These are phyloP conservation scores for Physcomitrellopsis africana DNA, from an alignment of 225 moss, liverwort and hornwort species.

Conservation along the genomic window DNA sequence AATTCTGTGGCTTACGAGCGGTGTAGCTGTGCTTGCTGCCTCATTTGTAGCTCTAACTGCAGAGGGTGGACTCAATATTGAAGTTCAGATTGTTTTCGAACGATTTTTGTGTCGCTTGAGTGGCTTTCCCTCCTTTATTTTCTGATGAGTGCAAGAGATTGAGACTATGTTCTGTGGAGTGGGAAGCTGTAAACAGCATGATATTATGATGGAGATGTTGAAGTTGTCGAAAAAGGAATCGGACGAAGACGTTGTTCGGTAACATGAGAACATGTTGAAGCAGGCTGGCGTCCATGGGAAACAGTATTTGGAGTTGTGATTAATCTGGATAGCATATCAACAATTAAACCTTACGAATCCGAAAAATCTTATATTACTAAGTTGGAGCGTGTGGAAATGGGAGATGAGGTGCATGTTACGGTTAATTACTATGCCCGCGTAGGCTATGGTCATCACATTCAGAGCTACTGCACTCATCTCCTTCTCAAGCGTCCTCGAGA, in stretches of 20 bases:
- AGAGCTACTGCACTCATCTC: conserved; percentile 60
- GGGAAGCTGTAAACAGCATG: not conserved
- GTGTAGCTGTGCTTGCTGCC: not conserved
- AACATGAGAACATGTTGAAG: not conserved
- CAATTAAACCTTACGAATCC: not conserved
- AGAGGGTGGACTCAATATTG: not conserved
- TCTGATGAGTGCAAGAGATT: not conserved
- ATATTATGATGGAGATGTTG: not conserved
- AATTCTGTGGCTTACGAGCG: no score
- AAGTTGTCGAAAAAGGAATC: conserved; percentile 3
- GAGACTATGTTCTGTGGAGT: not conserved
- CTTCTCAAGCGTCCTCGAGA: conserved; percentile 66
- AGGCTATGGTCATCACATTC: conserved; percentile 83
- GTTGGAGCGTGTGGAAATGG: conserved; percentile 40
- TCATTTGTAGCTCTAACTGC: not conserved
- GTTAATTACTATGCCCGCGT: conserved; percentile 72
- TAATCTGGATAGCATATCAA: not conserved
- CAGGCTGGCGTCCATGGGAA: not conserved
- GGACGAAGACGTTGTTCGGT: not conserved
- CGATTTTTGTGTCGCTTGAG: not conserved
- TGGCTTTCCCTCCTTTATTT: not conserved
- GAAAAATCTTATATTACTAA: not conserved
- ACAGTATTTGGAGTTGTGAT: not conserved
- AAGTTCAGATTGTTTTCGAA: not conserved
- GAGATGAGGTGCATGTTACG: conserved; percentile 59